Conservation (phyloP, 2,329 filamentous ascomycete species). For the Sclerotinia spermophila region DNA sequence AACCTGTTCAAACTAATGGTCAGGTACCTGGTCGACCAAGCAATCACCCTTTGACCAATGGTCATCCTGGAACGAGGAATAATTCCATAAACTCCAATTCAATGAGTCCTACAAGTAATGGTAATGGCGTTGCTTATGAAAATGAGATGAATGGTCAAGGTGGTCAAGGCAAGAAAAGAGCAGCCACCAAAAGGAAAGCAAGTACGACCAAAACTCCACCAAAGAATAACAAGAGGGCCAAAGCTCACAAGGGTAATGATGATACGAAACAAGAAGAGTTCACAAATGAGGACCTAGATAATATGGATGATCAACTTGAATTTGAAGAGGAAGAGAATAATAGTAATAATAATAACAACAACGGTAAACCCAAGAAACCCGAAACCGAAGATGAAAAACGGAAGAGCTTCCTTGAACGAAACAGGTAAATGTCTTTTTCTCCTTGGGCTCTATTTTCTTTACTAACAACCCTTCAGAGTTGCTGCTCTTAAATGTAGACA, state of each 20-base stretch:
- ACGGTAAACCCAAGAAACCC: conserved; percentile 57
- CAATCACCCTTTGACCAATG: background rate
- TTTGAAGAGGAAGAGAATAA: conserved; percentile 54
- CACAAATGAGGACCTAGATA: conserved; percentile 7
- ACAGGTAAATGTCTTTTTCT: conserved; percentile 61
- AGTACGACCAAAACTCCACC: background rate
- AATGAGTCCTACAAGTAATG: background rate
- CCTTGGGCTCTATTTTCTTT: background rate
- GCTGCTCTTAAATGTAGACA: conserved; percentile 96
- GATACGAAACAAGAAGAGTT: conserved; percentile 6
- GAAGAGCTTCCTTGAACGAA: conserved; percentile 95
- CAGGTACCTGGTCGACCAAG: background rate
- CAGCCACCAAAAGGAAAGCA: background rate
- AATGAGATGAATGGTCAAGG: conserved; percentile 7
- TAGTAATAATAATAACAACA: conserved; percentile 55
- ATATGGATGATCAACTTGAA: conserved; percentile 35
- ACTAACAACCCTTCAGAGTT: conserved; percentile 55
- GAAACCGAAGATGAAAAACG: conserved; percentile 99
- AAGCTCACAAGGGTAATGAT: background rate
- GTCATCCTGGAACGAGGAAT: background rate
- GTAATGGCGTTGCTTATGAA: background rate
- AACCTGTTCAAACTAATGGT: background rate
- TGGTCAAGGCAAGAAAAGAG: background rate
- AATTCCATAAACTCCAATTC: conserved; percentile 6
- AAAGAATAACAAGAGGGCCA: background rate